A percentile compares a stretch with the other conserved stretches of the same genome.
Evolutionary conservation across 495 filamentous ascomycete species (phyloP).

Genomic region (Tuber calosporum): DNA sequence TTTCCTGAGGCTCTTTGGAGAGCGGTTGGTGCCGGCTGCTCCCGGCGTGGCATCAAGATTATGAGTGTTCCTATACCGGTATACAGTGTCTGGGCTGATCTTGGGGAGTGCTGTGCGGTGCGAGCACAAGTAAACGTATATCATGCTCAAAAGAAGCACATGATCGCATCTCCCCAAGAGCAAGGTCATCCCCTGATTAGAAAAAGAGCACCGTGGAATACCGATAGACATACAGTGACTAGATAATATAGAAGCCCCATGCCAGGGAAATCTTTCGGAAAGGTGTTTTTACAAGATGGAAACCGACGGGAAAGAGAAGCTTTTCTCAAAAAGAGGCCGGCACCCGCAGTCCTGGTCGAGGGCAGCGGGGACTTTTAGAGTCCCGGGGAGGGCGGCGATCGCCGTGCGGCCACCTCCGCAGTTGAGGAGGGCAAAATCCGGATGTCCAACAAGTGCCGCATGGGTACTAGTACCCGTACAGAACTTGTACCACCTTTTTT

Average conservation of each 20-base stretch:
- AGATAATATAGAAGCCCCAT: not conserved
- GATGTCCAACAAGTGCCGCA: slow-evolving; percentile 13
- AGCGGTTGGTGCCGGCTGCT: not conserved
- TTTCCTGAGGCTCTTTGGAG: not conserved
- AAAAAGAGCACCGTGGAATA: not conserved
- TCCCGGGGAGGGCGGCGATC: slow-evolving; percentile 17
- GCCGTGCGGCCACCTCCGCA: slow-evolving; percentile 33
- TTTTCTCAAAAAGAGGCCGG: not conserved
- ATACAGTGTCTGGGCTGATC: not conserved
- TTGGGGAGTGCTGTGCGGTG: not conserved
- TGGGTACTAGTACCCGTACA: too few species aligned
- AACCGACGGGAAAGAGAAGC: not conserved
- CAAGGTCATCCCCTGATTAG: not conserved
- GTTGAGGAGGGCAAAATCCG: not conserved
- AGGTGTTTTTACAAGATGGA: not conserved
- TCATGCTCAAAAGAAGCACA: not conserved
- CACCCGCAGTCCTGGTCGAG: not conserved
- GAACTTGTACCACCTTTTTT: slow-evolving; percentile 10
- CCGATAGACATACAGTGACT: not conserved
- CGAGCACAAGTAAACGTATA: not conserved
- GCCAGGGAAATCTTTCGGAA: not conserved
- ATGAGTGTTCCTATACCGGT: not conserved
- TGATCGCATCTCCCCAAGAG: not conserved
- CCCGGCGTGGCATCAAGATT: not conserved
- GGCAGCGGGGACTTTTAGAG: slow-evolving; percentile 1